Base-by-base conservation (phyloP, 208 protist genomes). In the Leishmania braziliensis region DNA sequence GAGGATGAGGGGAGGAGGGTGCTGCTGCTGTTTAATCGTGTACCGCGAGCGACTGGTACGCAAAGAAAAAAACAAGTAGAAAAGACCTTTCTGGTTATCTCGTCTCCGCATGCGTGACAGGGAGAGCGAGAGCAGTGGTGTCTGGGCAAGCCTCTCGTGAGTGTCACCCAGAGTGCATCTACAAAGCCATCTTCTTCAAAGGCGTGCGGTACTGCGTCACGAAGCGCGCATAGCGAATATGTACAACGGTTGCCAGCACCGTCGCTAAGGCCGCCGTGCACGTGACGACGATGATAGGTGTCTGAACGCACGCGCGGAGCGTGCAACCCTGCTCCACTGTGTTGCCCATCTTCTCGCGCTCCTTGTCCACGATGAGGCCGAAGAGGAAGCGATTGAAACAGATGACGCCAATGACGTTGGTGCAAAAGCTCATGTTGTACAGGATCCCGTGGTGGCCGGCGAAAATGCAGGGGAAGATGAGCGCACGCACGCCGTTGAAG, bases 301-400 rank as follows among this genome's bases (percentile, higher is more conserved):
- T 82, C 54, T 84, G 86, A 29, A 92, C 84, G 46, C 90, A 94
- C 36, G 73, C 81, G 10, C 82, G 80, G 5, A 58, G 65, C 23
- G 75, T 87, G 85, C 88, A 92, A 16, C 87, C 90, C 80, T 80
- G 78, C 43, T 43, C 71, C 62, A 84, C 75, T 9, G 82, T 81
- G 83, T 86, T 83, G 29, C 72, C 83, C 72, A 86, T 84, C 63
- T 89, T 90, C 46, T 86, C 82, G 76, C 89, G 89, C 82, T 92
- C 72, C 46, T 76, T 36, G 77, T 95, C 91, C 62, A 95, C 84
- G 60, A 82, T 85, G 71, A 86, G 80, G 33, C 91, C 91, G 69
- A 95, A 95, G 39, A 95, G 80, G 70, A 91, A 81, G 74, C 91
- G 89, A 79, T 95, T 95, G 74, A 93, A 95, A 81, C 87, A 87